Conservation (phyloP, 225 moss, liverwort and hornwort species). For the Lunularia cruciata region DNA sequence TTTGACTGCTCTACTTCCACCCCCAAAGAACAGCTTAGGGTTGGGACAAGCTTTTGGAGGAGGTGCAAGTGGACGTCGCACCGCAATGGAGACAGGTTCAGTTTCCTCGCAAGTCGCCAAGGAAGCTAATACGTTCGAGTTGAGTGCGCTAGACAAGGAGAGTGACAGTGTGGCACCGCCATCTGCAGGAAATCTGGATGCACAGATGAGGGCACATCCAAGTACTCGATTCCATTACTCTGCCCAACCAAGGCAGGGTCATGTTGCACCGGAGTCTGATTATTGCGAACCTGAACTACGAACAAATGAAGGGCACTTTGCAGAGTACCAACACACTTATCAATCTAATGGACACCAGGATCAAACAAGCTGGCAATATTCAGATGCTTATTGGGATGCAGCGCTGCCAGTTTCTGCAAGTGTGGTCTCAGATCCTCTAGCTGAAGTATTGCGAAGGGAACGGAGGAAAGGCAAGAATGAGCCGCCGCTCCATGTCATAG, state of each 20-base stretch:
- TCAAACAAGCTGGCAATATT: constrained; percentile 46
- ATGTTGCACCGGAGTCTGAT: constrained; percentile 1
- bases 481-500: constrained; percentile 66
- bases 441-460: constrained; percentile 77
- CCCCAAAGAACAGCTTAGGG: constrained; percentile 79
- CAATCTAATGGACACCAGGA: constrained; percentile 30
- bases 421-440: constrained; percentile 50
- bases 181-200: not conserved
- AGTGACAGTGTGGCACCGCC: not conserved
- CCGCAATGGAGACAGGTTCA: constrained; percentile 58
- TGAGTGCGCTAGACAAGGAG: not conserved
- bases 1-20: constrained; percentile 63
- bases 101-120: not conserved
- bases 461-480: constrained; percentile 82
- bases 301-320: constrained; percentile 1
- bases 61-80: constrained; percentile 60
- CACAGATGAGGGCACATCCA: constrained; percentile 9
- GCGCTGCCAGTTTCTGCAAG: constrained; percentile 24
- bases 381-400: constrained; percentile 32
- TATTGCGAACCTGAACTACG: constrained; percentile 9
- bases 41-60: constrained; percentile 62
- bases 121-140: constrained; percentile 6
- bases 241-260: constrained; percentile 20
- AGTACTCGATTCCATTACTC: constrained; percentile 6
- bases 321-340: constrained; percentile 14